These are phyloP conservation scores for Thyridium curvatum DNA, from an alignment of 2,329 filamentous ascomycete genomes.

Conservation along the genomic window DNA sequence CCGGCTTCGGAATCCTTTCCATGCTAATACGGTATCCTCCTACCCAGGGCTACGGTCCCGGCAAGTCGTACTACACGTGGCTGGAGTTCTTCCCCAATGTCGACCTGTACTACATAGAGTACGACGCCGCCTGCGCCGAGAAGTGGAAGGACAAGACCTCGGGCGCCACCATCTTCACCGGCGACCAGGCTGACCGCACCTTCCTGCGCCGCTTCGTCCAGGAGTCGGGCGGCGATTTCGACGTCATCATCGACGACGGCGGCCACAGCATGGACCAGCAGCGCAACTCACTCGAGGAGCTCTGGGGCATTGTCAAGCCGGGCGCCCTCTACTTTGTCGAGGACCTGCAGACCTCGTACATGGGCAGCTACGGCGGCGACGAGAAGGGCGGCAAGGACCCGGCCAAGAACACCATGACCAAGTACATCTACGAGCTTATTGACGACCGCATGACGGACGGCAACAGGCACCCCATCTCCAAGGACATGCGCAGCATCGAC, in stretches of 20 bases:
- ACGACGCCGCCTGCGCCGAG: constrained; percentile 25
- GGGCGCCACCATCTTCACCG: constrained; percentile 29
- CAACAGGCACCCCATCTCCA: constrained; percentile 13
- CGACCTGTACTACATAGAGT: constrained; percentile 34
- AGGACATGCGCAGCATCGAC: constrained; percentile 17
- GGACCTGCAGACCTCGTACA: constrained; percentile 23
- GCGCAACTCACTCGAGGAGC: constrained; percentile 21
- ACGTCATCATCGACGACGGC: constrained; percentile 33
- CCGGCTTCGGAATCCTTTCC: too few relatives aligned
- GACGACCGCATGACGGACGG: constrained; percentile 16
- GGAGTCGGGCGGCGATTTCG: constrained; percentile 25
- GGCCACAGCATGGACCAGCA: constrained; percentile 31
- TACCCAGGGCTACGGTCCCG: constrained; percentile 23
- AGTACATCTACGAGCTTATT: constrained; percentile 17
- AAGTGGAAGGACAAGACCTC: constrained; percentile 25
- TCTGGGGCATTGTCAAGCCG: constrained; percentile 28
- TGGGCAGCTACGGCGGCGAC: constrained; percentile 16
- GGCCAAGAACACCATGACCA: constrained; percentile 16
- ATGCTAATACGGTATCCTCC: too few relatives aligned
- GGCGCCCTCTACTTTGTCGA: constrained; percentile 28
- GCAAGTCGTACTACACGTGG: constrained; percentile 32
- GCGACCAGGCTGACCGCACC: constrained; percentile 27
- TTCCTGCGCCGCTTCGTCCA: constrained; percentile 28
- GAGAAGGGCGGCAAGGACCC: constrained; percentile 9
- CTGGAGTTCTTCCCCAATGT: constrained; percentile 29